Conservation (phyloP, 345 rosid genomes). For the Hevea brasiliensis region DNA sequence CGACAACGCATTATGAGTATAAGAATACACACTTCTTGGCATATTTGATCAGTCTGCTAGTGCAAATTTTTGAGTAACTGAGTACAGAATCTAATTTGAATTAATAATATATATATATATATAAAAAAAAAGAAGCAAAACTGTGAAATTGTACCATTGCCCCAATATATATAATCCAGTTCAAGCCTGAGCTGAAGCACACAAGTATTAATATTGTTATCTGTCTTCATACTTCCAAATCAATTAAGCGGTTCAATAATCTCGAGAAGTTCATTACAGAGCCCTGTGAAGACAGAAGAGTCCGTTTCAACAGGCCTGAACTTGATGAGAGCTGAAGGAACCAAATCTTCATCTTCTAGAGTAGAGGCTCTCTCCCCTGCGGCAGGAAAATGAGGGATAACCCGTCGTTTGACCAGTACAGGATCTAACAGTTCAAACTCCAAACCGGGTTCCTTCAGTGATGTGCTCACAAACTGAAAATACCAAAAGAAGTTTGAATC, state of each 20-base stretch:
- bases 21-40: too few relatives aligned
- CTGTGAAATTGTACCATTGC: not conserved
- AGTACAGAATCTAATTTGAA: not conserved
- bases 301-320: slow-evolving; percentile 73
- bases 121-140: not conserved
- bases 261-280: slow-evolving; percentile 56
- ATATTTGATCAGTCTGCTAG: too few relatives aligned
- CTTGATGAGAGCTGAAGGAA: slow-evolving; percentile 84
- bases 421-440: slow-evolving; percentile 82
- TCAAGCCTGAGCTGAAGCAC: not conserved
- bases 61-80: not conserved
- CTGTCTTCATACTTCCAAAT: not conserved
- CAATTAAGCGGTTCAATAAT: slow-evolving; percentile 27
- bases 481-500: not conserved
- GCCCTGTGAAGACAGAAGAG: slow-evolving; percentile 66
- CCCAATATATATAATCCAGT: not conserved
- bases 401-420: slow-evolving; percentile 57
- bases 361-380: slow-evolving; percentile 59
- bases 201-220: not conserved
- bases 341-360: slow-evolving; percentile 75
- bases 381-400: slow-evolving; percentile 52
- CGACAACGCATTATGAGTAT: not conserved
- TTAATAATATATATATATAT: not conserved
- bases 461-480: slow-evolving; percentile 71
- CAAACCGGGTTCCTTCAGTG: slow-evolving; percentile 81